Conservation (phyloP, 208 protist genomes). For the Trypanosoma avium region DNA sequence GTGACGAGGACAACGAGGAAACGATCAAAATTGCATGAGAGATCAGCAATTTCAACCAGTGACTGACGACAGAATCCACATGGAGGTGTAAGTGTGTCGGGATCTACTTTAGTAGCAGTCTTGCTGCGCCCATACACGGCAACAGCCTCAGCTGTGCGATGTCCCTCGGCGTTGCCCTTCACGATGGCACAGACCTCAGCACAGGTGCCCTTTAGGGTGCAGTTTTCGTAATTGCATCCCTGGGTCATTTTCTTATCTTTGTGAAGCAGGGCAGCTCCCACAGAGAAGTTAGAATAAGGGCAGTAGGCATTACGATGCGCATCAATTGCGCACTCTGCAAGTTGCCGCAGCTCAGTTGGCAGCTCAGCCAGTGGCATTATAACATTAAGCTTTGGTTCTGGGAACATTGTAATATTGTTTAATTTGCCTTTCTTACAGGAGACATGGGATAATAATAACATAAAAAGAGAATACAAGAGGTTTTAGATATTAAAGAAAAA, state of each 20-base stretch:
- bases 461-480: no score
- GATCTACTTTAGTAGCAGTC: conserved; percentile 17
- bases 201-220: conserved; percentile 72
- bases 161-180: conserved; percentile 67
- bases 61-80: conserved; percentile 86
- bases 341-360: conserved; percentile 39
- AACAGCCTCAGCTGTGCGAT: conserved; percentile 64
- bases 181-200: conserved; percentile 87
- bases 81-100: conserved; percentile 57
- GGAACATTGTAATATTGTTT: no score
- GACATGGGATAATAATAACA: no score
- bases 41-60: conserved; percentile 77
- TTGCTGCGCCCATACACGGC: conserved; percentile 67
- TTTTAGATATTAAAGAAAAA: conserved; percentile 16
- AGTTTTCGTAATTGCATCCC: conserved; percentile 90
- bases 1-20: conserved; percentile 76
- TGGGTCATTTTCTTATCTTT: conserved; percentile 51
- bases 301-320: conserved; percentile 56
- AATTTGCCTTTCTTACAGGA: no score
- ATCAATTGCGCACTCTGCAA: conserved; percentile 47
- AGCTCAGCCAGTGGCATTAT: conserved; percentile 40
- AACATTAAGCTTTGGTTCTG: conserved; percentile 31
- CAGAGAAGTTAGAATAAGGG: conserved; percentile 81
- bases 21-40: conserved; percentile 57
- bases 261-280: conserved; percentile 81